phyloP scores from a whole-genome alignment of 208 protist species.

The Leishmania lainsoni region DNA sequence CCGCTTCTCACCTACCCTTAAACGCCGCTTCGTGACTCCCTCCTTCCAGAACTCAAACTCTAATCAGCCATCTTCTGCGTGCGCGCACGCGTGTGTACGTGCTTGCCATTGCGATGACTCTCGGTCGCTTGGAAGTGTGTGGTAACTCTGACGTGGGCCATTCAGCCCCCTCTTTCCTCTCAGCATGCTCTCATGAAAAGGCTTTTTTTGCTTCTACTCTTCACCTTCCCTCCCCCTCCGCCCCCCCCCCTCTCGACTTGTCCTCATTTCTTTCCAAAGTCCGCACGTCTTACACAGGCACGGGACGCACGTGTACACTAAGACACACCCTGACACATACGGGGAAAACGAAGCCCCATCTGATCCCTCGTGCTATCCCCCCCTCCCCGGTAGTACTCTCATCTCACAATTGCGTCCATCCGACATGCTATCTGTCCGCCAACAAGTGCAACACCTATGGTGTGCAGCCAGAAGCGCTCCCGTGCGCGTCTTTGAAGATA shows the following conservation, averaged over 20 bases:
- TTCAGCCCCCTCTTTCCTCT: neutral
- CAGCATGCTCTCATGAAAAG: neutral
- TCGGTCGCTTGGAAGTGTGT: neutral
- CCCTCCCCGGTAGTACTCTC: no score
- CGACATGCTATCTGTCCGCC: neutral
- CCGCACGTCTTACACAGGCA: neutral
- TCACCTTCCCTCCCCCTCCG: neutral
- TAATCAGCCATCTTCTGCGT: neutral
- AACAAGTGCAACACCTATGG: neutral
- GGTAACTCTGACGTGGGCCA: neutral
- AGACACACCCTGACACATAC: conserved; percentile 9
- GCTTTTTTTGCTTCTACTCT: neutral
- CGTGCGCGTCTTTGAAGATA: conserved; percentile 5
- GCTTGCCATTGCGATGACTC: neutral
- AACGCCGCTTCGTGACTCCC: neutral
- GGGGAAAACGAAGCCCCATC: neutral
- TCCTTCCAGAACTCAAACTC: neutral
- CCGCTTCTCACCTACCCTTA: neutral
- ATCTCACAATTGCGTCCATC: neutral
- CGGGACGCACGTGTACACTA: neutral
- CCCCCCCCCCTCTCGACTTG: neutral
- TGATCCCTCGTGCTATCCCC: neutral
- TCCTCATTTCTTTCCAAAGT: neutral
- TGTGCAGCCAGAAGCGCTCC: neutral
- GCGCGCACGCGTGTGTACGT: neutral